These are phyloP conservation scores for Escovopsis sp. DNA, from an alignment of 2,329 filamentous ascomycete species.

Conservation along the genomic window DNA sequence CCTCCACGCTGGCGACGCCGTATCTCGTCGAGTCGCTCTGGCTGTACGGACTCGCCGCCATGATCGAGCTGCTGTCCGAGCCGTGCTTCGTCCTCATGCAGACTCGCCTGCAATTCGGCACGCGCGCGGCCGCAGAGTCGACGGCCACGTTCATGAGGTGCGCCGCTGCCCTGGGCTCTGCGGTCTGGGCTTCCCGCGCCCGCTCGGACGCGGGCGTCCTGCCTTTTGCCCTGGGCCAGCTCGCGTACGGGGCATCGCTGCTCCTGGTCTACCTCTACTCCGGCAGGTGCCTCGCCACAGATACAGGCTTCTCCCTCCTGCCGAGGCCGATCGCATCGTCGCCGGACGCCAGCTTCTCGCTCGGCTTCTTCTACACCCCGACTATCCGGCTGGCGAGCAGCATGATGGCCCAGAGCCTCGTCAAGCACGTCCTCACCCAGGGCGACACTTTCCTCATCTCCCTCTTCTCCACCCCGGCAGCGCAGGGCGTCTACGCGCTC, in stretches of 20 bases:
- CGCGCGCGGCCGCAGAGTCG: conserved; percentile 73
- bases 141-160: conserved; percentile 66
- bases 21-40: conserved; percentile 42
- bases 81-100: conserved; percentile 83
- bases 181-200: conserved; percentile 42
- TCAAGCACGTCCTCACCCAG: conserved; percentile 90
- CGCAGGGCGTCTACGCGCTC: conserved; percentile 84
- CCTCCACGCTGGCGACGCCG: conserved; percentile 39
- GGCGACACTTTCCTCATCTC: conserved; percentile 85
- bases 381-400: conserved; percentile 63
- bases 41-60: conserved; percentile 40
- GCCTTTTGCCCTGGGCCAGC: conserved; percentile 79
- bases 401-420: conserved; percentile 71
- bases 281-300: conserved; percentile 39
- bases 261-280: conserved; percentile 54
- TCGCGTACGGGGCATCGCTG: conserved; percentile 57
- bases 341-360: conserved; percentile 26
- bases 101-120: conserved; percentile 63
- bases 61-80: conserved; percentile 70
- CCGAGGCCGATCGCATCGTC: conserved; percentile 22
- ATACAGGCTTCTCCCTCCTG: conserved; percentile 55
- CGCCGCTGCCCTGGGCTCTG: conserved; percentile 54
- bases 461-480: conserved; percentile 56
- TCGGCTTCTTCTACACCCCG: conserved; percentile 50
- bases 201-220: conserved; percentile 53